A percentile compares a stretch with the other conserved stretches of the same genome.
Evolutionary conservation across 768 basidiomycete species (phyloP).

Genomic region (Nevesoporus exiguus): DNA sequence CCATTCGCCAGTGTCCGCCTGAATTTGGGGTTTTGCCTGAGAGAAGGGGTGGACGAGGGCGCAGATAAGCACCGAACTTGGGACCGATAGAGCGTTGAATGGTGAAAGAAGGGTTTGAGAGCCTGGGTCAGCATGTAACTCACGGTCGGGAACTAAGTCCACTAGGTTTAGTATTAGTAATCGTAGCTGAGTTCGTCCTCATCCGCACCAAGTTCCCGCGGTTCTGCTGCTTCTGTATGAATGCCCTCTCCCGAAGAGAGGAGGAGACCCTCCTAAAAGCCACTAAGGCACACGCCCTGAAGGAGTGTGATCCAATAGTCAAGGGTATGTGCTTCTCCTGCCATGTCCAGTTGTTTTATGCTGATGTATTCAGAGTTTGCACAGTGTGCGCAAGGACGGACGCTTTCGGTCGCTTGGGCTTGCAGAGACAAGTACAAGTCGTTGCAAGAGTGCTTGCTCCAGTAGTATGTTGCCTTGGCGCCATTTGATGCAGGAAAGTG

Average conservation of each 20-base stretch:
- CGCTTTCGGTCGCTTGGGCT: constrained; percentile 82
- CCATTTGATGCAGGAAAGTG: not conserved
- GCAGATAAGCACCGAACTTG: constrained; percentile 47
- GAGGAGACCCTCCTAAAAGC: constrained; percentile 83
- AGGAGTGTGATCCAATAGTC: constrained; percentile 72
- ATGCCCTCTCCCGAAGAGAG: constrained; percentile 81
- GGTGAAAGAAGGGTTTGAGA: constrained; percentile 15
- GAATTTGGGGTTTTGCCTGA: constrained; percentile 43
- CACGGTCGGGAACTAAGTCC: too few species aligned
- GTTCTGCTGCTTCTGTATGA: constrained; percentile 46
- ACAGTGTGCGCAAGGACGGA: constrained; percentile 76
- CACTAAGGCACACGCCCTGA: constrained; percentile 74
- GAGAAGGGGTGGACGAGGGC: constrained; percentile 31
- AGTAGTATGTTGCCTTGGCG: constrained; percentile 53
- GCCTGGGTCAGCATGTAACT: constrained; percentile 11
- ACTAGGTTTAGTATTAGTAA: constrained; percentile 11
- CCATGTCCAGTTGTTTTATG: not conserved
- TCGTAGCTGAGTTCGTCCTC: not conserved
- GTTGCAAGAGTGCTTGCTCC: constrained; percentile 76
- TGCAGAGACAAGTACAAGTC: constrained; percentile 66
- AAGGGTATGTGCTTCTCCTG: constrained; percentile 44
- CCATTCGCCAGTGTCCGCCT: constrained; percentile 55
- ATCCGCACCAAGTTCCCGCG: constrained; percentile 2
- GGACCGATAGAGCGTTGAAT: not conserved
- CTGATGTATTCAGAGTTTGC: constrained; percentile 62